Base-by-base conservation (phyloP, 139 green algal genomes). In the Tetraselmis chui region DNA sequence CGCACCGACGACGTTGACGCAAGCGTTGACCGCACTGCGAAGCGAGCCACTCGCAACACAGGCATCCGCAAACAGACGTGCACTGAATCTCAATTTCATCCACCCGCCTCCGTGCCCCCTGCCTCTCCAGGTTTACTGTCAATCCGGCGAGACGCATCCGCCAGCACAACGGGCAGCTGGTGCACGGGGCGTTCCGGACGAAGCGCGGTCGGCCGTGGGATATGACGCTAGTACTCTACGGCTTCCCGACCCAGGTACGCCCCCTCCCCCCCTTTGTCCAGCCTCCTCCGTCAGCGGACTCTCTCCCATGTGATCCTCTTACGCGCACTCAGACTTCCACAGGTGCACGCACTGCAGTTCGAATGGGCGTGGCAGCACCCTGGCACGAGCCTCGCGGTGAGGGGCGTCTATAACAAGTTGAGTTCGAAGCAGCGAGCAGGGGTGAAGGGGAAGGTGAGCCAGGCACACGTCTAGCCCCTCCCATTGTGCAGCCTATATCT, bases 341-440 rank as follows among this genome's bases (percentile, higher is more conserved):
- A n/a, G n/a, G 85, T 91, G 1, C 86, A 93, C 28, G 95, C 95
- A 1, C 89, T 98, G 82, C 94, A 98, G 86, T 98, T 98, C 91
- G 95, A 98, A 83, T 98, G 95, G 95, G 95, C 95, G 0, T 98
- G 95, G 95, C 95, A 98, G 89, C 93, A 98, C 87, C 95, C 95
- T 0, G 59, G 83, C 22, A 89, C 85, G 29, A 92, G 83, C 30
- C 83, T 89, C 30, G 90, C 88, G 22, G 91, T 91, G 5, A 81
- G 89, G 11, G 83, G 28, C 1, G 77, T 89, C 23, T 89, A 84
- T 0, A 32, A 59, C 2, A 29, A 82, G n/a, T 80, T 96, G 27
- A 87, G 86, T 11, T n/a, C 78, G 0, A 80, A 32, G 24, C 77
- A 81, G 29, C 81, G 89, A 59, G 45, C 81, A 1, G 92, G 92